These are phyloP conservation scores for Elsinoe arachidis DNA, from an alignment of 2,329 filamentous ascomycete species.

Conservation along the genomic window DNA sequence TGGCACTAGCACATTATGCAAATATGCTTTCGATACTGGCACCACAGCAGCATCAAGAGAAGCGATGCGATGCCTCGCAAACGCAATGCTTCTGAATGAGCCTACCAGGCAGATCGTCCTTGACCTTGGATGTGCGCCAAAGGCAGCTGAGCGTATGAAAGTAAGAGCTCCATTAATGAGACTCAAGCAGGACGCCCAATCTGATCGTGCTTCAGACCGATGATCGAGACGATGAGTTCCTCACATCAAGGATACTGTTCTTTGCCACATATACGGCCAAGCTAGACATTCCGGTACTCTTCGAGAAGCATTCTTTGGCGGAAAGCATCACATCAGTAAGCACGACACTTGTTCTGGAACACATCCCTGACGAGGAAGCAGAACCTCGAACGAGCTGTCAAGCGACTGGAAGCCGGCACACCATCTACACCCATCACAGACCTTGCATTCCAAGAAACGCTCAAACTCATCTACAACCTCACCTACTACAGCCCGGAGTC, in stretches of 20 bases:
- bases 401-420: background rate
- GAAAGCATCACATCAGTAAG: conserved; percentile 52
- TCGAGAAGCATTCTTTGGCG: conserved; percentile 58
- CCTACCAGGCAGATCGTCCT: conserved; percentile 64
- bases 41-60: conserved; percentile 59
- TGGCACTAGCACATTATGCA: conserved; percentile 65
- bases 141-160: conserved; percentile 62
- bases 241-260: conserved; percentile 70
- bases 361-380: background rate
- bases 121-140: conserved; percentile 57
- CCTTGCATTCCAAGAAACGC: conserved; percentile 72
- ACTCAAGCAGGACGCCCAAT: background rate
- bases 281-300: conserved; percentile 56
- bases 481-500: conserved; percentile 63
- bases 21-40: conserved; percentile 62
- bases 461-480: conserved; percentile 85
- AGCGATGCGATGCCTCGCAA: conserved; percentile 74
- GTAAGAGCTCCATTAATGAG: conserved; percentile 21
- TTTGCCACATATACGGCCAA: conserved; percentile 68
- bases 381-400: conserved; percentile 8
- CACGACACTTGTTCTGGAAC: background rate
- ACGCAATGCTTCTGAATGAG: conserved; percentile 64
- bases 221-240: conserved; percentile 75
- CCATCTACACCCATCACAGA: conserved; percentile 52
- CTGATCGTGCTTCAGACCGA: conserved; percentile 43